Base-by-base conservation (phyloP, 805 yeast genomes). In the Phaffomyces opuntiae region DNA sequence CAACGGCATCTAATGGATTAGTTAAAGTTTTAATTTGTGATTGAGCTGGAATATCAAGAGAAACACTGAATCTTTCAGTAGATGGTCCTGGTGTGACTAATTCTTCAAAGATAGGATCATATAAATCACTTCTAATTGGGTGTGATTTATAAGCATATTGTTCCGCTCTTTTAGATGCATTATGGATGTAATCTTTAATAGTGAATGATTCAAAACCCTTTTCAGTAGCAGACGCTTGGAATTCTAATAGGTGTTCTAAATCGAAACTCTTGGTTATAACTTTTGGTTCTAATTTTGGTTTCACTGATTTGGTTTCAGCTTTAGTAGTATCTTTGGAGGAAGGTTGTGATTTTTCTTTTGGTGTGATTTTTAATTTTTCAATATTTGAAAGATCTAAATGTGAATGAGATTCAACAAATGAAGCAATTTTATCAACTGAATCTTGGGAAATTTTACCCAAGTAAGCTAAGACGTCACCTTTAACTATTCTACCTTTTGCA, bases 391-490 rank as follows among this genome's bases (percentile, higher is more conserved):
- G 69, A 61, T 90, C 96, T 52, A 89, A 69, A 55, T 78, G 81
- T 50, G 77, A 74, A 51, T 74, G 74, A 32, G 72, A 64, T 42
- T 75, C 69, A 51, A 90, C 64, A 58, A 69, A 81, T 29, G 76
- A 66, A 7, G 85, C 70, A 47, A 90, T 72, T 19, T 67, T 62
- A 17, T 65, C 56, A 24, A 80, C 79, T 7, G 82, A 66, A 9
- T 76, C 80, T 35, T 68, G 56, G 11, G 87, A 65, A 44, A 90
- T 84, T 49, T 75, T 65, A 27, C 98, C 97, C 43, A 90, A 59
- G 60, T 78, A 80, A 0, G 95, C 93, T 53, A 90, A 72, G 1
- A 90, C 91, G 63, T 91, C 99, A 51, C 98, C 98, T 67, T 85
- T 87, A 52, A 91, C 72, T 36, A 91, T 62, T 58, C 96, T 76